A percentile compares a stretch with the other conserved stretches of the same genome.
phyloP scores from a whole-genome alignment of 352 stramenopile genomes.

The Phytophthora meadii region DNA sequence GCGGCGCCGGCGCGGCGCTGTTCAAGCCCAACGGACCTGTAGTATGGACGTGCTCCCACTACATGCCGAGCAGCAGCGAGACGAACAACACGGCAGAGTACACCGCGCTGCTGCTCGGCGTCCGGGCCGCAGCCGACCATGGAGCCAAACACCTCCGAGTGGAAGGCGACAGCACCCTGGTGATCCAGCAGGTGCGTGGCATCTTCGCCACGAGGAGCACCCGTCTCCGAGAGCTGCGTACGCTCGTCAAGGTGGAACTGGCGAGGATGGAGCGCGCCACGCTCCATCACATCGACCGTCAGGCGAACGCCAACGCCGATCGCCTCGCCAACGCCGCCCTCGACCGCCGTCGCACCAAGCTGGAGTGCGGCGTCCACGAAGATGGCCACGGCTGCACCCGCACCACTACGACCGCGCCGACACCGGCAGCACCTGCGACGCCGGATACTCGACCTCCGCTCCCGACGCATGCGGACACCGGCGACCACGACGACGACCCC shows the following conservation, averaged over 20 bases:
- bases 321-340: conserved; percentile 19
- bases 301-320: conserved; percentile 26
- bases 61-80: neutral
- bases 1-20: neutral
- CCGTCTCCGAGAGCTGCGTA: neutral
- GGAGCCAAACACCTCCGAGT: neutral
- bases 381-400: neutral
- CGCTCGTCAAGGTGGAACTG: too few species aligned
- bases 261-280: neutral
- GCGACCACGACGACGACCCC: neutral
- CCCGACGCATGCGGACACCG: too few species aligned
- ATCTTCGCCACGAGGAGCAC: neutral
- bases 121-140: neutral
- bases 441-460: too few species aligned
- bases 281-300: conserved; percentile 28
- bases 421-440: neutral
- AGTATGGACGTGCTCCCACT: neutral
- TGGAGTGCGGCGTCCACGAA: conserved; percentile 6
- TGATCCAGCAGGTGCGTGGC: neutral
- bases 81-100: neutral
- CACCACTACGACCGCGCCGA: neutral
- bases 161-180: neutral
- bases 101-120: neutral
- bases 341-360: neutral
- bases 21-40: neutral